Conservation (phyloP, 768 basidiomycete genomes). For the Tylopilus subfusipes region DNA sequence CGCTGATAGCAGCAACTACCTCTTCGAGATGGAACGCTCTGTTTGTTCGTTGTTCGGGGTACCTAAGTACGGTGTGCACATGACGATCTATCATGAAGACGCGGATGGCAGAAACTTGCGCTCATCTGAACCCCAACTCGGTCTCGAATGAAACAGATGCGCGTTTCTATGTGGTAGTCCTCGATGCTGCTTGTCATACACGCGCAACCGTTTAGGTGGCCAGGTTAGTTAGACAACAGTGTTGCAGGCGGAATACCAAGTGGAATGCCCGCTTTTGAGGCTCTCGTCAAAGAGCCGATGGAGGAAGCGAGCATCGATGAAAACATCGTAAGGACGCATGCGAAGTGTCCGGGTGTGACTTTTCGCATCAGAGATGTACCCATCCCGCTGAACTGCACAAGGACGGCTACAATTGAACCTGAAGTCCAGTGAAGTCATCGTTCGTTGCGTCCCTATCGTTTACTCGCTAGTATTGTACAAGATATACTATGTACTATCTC, state of each 20-base stretch:
- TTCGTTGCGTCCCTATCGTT: background rate
- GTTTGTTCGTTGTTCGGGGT: conserved; percentile 88
- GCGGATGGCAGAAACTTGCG: conserved; percentile 40
- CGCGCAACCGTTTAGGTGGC: conserved; percentile 50
- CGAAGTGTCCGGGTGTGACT: conserved; percentile 50
- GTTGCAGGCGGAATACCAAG: conserved; percentile 91
- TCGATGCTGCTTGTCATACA: background rate
- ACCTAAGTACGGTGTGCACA: conserved; percentile 89
- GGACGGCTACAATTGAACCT: conserved; percentile 79
- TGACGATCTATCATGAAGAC: conserved; percentile 59
- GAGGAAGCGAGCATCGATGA: conserved; percentile 87
- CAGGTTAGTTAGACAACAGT: conserved; percentile 84
- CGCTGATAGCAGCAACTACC: conserved; percentile 53
- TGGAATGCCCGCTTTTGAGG: conserved; percentile 67
- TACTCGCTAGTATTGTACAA: no score
- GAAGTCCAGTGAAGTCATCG: conserved; percentile 66
- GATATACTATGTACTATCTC: conserved; percentile 86
- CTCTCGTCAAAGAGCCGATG: conserved; percentile 85
- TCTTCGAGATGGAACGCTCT: conserved; percentile 86
- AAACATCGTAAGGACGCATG: conserved; percentile 54
- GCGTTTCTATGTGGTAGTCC: conserved; percentile 26
- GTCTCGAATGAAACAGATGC: conserved; percentile 86
- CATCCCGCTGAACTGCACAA: background rate
- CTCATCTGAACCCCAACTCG: conserved; percentile 90
- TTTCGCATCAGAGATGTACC: background rate